These are phyloP conservation scores for Vicia faba DNA, from an alignment of 306 rosid species.

Conservation along the genomic window DNA sequence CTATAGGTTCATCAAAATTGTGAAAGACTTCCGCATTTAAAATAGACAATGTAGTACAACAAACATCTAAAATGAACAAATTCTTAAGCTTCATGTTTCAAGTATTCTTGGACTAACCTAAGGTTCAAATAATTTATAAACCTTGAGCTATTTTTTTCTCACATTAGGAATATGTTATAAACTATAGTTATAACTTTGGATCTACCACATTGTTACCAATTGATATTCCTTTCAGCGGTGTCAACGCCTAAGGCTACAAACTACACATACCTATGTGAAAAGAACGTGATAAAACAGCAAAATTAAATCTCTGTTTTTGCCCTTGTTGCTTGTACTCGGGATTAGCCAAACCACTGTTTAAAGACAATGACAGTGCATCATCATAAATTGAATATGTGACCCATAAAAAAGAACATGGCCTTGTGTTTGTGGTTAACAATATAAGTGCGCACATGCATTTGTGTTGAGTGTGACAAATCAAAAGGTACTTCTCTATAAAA, in stretches of 20 bases:
- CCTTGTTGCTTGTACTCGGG: background rate
- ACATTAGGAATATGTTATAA: background rate
- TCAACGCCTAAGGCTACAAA: constrained; percentile 24
- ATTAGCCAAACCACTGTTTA: constrained; percentile 25
- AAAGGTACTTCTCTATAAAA: constrained; percentile 19
- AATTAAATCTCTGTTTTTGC: background rate
- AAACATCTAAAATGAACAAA: too few species aligned
- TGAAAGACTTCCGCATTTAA: too few species aligned
- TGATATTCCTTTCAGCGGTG: constrained; percentile 17
- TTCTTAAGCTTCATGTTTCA: too few species aligned
- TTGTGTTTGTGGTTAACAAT: constrained; percentile 33
- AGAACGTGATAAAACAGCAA: constrained; percentile 4
- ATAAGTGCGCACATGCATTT: constrained; percentile 35
- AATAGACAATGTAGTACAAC: too few species aligned
- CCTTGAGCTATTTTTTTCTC: background rate
- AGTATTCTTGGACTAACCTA: too few species aligned
- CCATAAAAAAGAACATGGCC: constrained; percentile 36
- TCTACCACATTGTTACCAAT: constrained; percentile 10
- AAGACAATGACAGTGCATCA: constrained; percentile 33
- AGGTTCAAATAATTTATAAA: too few species aligned
- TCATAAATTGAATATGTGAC: constrained; percentile 37
- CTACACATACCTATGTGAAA: constrained; percentile 18
- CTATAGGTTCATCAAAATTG: too few species aligned
- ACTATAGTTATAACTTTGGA: background rate
- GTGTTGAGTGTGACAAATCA: constrained; percentile 20